These are phyloP conservation scores for Pseudozyma tsukubaensis DNA, from an alignment of 1,284 basidiomycete genomes.

Conservation along the genomic window DNA sequence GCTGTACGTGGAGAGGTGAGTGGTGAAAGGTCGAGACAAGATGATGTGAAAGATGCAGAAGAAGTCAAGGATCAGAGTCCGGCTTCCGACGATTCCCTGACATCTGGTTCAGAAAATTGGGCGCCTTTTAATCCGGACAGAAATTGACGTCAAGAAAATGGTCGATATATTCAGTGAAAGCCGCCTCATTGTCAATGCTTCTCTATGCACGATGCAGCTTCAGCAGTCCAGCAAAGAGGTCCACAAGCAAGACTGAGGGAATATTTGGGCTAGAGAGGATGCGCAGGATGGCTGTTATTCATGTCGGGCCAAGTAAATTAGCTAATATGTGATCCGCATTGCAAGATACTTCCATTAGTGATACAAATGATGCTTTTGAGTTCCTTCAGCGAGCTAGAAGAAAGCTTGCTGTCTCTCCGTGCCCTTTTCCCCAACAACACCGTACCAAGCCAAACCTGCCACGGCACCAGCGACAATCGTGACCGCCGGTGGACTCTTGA, in stretches of 20 bases:
- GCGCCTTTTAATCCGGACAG: no score
- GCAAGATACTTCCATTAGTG: background rate
- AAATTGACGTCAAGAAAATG: no score
- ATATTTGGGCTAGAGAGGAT: no score
- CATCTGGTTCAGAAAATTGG: background rate
- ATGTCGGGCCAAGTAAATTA: no score
- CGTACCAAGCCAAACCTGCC: constrained; percentile 70
- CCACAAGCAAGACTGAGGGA: no score
- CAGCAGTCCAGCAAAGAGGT: no score
- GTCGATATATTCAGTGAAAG: no score
- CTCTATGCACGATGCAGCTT: no score
- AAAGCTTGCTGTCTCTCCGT: constrained; percentile 42
- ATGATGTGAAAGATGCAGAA: background rate
- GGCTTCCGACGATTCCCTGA: background rate
- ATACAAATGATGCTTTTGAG: background rate
- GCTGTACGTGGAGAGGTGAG: background rate
- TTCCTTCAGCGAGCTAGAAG: constrained; percentile 16
- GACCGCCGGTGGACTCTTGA: constrained; percentile 69
- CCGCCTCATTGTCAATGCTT: no score
- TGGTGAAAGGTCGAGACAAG: background rate
- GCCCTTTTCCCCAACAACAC: constrained; percentile 60
- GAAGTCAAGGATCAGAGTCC: background rate
- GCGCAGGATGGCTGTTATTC: no score
- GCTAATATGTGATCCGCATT: no score
- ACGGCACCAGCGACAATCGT: constrained; percentile 69